Evolutionary conservation across 2,329 filamentous ascomycete species (phyloP).

Genomic region (Ceratocystis harringtonii): DNA sequence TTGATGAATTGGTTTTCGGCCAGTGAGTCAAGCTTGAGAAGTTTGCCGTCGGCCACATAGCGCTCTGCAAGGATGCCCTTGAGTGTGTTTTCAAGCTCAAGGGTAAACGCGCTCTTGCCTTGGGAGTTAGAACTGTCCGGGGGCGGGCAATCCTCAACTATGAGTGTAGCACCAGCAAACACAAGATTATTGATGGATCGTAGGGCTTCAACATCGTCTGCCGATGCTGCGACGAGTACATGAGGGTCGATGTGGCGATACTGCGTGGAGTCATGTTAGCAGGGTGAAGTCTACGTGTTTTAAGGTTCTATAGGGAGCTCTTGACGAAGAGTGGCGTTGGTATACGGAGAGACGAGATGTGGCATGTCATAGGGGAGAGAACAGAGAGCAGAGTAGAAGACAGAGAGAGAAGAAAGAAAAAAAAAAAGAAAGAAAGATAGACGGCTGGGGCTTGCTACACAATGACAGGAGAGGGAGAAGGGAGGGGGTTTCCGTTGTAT

Average conservation of each 20-base stretch:
- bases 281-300: conserved; percentile 34
- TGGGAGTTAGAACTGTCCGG: background rate
- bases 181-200: conserved; percentile 51
- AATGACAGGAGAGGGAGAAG: background rate
- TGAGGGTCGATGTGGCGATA: conserved; percentile 48
- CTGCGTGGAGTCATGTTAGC: conserved; percentile 48
- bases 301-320: too few species aligned
- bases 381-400: background rate
- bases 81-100: conserved; percentile 53
- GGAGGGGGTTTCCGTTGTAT: conserved; percentile 13
- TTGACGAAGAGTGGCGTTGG: background rate
- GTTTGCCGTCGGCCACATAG: conserved; percentile 55
- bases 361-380: background rate
- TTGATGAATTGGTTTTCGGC: conserved; percentile 56
- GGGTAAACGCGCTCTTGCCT: conserved; percentile 34
- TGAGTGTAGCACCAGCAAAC: conserved; percentile 51
- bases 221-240: conserved; percentile 51
- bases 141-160: conserved; percentile 7
- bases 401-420: background rate
- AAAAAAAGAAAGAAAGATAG: background rate
- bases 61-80: conserved; percentile 56
- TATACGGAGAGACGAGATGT: conserved; percentile 2
- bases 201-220: conserved; percentile 48
- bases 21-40: conserved; percentile 71
- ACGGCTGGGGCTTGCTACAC: background rate